Evolutionary conservation across 257 asterid species (phyloP), one percentile per base, ranked within the genome.

Genomic region (Cruciata laevipes): DNA sequence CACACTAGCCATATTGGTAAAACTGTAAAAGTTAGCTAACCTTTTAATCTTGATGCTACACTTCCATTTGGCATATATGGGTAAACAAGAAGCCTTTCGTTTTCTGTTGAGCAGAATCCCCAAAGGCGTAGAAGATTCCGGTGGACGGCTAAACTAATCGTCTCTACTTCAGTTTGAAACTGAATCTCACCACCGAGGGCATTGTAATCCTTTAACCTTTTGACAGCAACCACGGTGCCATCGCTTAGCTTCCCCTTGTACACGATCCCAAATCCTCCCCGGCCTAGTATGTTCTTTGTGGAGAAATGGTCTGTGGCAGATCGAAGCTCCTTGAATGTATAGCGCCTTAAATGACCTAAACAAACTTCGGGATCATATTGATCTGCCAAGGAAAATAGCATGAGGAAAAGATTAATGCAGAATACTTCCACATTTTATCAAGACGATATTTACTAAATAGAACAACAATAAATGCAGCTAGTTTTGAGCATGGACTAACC

Each of bases 151-250:
- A 92, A 77, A 75, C 97, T 92, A 77, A 92, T 92, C 20, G 87
- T 79, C 79, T 92, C 95, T 0, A 92, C 96, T 80, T 94, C 99
- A 9, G 96, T 94, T 74, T 94, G 97, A 67, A 94, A 94, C 82
- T 94, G 99, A 55, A 85, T 84, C 74, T 94, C 97, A 40, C 98
- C 96, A 4, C 97, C 96, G 44, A 78, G 86, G 27, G 95, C 87
- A 78, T 82, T 87, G 35, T 83, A 87, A 66, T 94, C 97, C 59
- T 94, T 90, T 74, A 94, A 69, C 76, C 98, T 83, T 82, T 90
- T 94, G 59, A 94, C 96, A 30, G 99, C 99, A 76, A 94, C 96
- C 33, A 85, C 75, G 18, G 96, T 87, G 37, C 98, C 96, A 63
- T 90, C 89, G 74, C 38, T 83, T 56, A 94, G 76, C 11, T 78